Base-by-base conservation (phyloP, 257 asterid genomes). In the Linderniella brevidens region DNA sequence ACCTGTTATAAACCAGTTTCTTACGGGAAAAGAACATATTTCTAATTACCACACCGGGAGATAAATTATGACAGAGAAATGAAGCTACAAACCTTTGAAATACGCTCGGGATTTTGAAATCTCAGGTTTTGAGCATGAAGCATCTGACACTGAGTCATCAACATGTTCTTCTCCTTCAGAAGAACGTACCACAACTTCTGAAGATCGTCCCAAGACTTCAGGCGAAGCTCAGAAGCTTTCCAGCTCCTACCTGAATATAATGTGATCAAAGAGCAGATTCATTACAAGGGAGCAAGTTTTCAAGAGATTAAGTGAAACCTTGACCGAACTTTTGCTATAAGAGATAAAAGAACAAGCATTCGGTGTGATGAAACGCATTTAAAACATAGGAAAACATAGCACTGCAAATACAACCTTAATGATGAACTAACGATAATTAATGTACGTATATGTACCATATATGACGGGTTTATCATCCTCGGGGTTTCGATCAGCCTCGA, bases 181-280 rank as follows among this genome's bases (percentile, higher is more conserved):
- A 88, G 86, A 53, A 88, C 93, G 64, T 67, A 76, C 95, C 96
- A 88, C 9, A 88, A 82, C 76, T 84, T 86, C 46, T 84, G 72
- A 58, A 88, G 93, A 68, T 88, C 96, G 65, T 88, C 96, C 98
- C 98, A 88, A 14, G 96, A 84, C 77, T 84, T 84, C 52, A 88
- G 85, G 59, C 94, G 94, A 61, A 88, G 75, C 61, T 88, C 96
- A 60, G 82, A 54, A 58, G 98, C 96, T 73, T 88, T 88, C 96
- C 95, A 88, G 53, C 98, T 54, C 65, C 94, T 69, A 65, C 96
- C 95, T 88, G 49, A 48, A 69, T 47, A 48, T 19, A 16, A 42
- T 42, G n/a, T 25, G 32, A 25, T 44, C 19, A 3, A 16, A 16
- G 15, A 9, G n/a, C n/a, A n/a, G 6, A 5, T n/a, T 44, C 19